Evolutionary conservation across 2,329 filamentous ascomycete species (phyloP), one percentile per base, ranked within the genome.

Genomic region (Ascochyta fabae): DNA sequence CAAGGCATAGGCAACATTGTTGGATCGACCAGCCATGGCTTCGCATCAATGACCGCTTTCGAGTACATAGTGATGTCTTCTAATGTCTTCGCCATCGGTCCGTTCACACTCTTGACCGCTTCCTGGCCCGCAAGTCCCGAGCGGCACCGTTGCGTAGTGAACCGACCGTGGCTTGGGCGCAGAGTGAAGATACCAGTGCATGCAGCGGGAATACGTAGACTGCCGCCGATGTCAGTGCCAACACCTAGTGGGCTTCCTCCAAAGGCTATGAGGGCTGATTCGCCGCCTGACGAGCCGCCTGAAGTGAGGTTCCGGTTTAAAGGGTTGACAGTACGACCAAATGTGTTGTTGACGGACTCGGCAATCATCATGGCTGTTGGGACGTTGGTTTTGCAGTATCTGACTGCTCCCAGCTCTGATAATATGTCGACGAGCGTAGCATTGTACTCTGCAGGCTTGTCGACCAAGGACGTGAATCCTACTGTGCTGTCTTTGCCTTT

Each of bases 331-430:
- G 85, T 88, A 12, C 85, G 79, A 8, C 87, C 88, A 62, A 86
- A 85, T 2, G 84, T 78, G 61, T 88, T 87, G 73, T 89, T 89
- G 15, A 87, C 84, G 1, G 80, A 84, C 68, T 89, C 87, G 12
- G 85, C 82, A 47, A 88, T 87, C 86, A 90, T 88, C 81, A 88
- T 86, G 12, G 85, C 85, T 1, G 85, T 87, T 0, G 88, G 87
- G 2, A 90, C 78, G 62, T 89, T 90, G 0, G 88, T 90, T 73
- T 90, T 90, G 61, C 84, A 81, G 61, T 90, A 88, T n/a, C 88
- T 75, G 0, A 91, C 80, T 1, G 88, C 88, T 1, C 88, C 88
- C 0, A 86, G 78, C 16, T 79, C 78, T 24, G 84, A 74, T 4
- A 91, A 72, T 1, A 88, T 75, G 8, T 83, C 78, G 0, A 89